phyloP scores from a whole-genome alignment of 345 rosid genomes.

The Acer campestre region DNA sequence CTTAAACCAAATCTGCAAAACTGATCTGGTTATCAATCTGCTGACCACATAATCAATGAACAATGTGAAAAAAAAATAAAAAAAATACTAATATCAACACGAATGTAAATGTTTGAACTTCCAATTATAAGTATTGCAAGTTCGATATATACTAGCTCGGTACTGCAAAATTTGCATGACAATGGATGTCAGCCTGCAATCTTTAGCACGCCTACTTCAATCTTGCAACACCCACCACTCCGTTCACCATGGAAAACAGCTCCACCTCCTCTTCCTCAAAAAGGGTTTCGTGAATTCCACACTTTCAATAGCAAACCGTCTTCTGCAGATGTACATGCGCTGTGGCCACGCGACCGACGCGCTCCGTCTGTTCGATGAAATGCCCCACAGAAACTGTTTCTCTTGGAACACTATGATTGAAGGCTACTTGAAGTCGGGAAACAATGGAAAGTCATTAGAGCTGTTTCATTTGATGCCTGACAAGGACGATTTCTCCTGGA shows the following conservation, averaged over 20 bases:
- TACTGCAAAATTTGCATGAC: background rate
- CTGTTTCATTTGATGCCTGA: conserved; percentile 57
- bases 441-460: conserved; percentile 36
- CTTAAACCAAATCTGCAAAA: no score
- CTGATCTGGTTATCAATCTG: no score
- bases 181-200: conserved; percentile 33
- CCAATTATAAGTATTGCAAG: no score
- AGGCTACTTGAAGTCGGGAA: conserved; percentile 59
- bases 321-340: conserved; percentile 47
- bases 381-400: conserved; percentile 64
- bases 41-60: no score
- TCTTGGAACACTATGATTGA: conserved; percentile 77
- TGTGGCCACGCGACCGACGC: conserved; percentile 47
- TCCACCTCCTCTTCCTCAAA: conserved; percentile 56
- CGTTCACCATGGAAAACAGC: conserved; percentile 52
- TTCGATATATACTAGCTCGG: no score
- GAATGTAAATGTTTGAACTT: no score
- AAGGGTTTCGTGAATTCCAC: conserved; percentile 51
- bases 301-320: conserved; percentile 56
- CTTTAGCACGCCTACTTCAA: conserved; percentile 40
- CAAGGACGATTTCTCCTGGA: conserved; percentile 70
- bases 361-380: conserved; percentile 62
- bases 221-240: conserved; percentile 37
- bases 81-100: no score
- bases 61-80: no score